Conservation (phyloP, 2,329 filamentous ascomycete genomes). For the Dothistroma pini region DNA sequence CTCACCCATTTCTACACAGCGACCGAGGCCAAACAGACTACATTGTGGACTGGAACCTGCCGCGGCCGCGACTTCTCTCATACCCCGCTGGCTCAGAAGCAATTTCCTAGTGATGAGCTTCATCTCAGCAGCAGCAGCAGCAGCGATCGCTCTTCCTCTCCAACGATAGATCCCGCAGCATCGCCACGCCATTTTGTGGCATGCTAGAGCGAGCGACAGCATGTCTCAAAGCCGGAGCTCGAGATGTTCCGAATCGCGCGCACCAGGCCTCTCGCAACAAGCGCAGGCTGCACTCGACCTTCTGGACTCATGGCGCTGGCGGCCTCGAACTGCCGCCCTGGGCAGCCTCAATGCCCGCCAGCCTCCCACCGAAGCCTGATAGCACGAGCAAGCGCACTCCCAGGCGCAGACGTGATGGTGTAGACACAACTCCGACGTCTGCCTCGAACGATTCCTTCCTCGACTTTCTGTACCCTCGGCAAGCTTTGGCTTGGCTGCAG, state of each 20-base stretch:
- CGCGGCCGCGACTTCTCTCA: background rate
- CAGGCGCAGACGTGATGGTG: background rate
- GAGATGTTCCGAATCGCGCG: conserved; percentile 46
- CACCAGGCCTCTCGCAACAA: conserved; percentile 40
- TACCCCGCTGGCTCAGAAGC: too few species aligned
- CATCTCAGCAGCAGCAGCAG: background rate
- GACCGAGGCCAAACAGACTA: too few species aligned
- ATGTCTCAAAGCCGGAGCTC: conserved; percentile 57
- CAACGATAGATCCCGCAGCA: conserved; percentile 1
- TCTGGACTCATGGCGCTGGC: conserved; percentile 55
- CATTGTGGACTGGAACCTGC: too few species aligned
- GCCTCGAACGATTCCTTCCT: conserved; percentile 31
- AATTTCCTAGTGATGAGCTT: background rate
- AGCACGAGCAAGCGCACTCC: background rate
- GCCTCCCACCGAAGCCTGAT: conserved; percentile 14
- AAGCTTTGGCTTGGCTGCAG: conserved; percentile 40
- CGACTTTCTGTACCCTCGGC: conserved; percentile 49
- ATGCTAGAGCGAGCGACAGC: conserved; percentile 59
- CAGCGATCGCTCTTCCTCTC: background rate
- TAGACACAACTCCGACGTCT: background rate
- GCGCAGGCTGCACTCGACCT: conserved; percentile 52
- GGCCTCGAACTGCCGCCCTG: conserved; percentile 41
- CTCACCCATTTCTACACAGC: too few species aligned
- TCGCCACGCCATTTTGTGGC: conserved; percentile 31
- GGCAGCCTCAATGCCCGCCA: background rate